Evolutionary conservation across 345 rosid species (phyloP), one percentile per base, ranked within the genome.

Genomic region (Arabidopsis arenosa): DNA sequence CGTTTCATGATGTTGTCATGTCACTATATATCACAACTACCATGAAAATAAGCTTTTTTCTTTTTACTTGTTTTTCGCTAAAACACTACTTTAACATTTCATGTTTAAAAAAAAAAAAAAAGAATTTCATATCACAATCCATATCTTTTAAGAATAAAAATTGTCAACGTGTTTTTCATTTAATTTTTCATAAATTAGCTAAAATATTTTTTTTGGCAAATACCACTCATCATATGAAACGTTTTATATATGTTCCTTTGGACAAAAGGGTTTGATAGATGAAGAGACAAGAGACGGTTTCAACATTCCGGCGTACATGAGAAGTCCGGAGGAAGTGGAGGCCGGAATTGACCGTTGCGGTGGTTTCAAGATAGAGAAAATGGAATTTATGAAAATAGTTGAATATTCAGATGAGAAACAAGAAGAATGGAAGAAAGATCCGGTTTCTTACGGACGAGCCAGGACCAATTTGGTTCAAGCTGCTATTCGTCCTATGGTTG

Each of bases 231-330:
- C 6, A 28, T 7, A 7, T 7, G 11, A 51, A 61, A 58, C 26
- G 21, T n/a, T 47, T 45, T 1, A 14, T 18, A 18, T 18, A 18
- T 66, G 36, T 28, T 47, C 21, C 7, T 77, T 14, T 71, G 63
- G 63, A 66, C 35, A 78, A 48, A 74, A 86, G 88, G 84, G 85
- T 17, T 73, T 87, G 73, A 80, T 87, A 57, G 88, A 82, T 47
- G 87, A 83, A 65, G 86, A 83, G 47, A 79, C 85, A 14, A 80
- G 88, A 75, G 91, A 87, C 21, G 79, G 81, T 47, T 87, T 87
- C 81, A 85, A 87, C 70, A 83, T 87, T 52, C 91, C 87, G 13
- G 84, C 87, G 37, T 87, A 85, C 76, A 85, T 87, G 91, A 83
- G 91, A 70, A 85, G 84, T 80, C 72, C 68, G 28, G 86, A 83